phyloP scores from a whole-genome alignment of 2,329 filamentous ascomycete genomes.

The Botrytis squamosa region DNA sequence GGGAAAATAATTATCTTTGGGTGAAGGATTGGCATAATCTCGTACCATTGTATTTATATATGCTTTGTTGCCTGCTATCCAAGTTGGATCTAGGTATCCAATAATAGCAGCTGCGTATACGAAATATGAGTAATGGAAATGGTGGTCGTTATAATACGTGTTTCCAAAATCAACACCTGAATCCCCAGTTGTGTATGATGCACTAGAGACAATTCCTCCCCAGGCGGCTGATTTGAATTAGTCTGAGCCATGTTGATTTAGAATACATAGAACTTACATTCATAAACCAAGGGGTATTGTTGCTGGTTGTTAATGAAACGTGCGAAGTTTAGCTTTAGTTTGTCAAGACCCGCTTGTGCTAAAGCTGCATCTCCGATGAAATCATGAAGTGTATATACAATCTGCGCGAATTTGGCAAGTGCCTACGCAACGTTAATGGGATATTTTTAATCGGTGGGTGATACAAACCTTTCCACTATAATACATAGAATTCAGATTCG shows the following conservation, averaged over 20 bases:
- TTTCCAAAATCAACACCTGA: conserved; percentile 83
- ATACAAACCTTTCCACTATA: conserved; percentile 70
- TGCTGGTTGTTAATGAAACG: conserved; percentile 68
- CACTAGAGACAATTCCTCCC: conserved; percentile 78
- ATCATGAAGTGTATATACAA: conserved; percentile 65
- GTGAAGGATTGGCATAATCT: conserved; percentile 75
- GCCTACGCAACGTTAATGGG: conserved; percentile 47
- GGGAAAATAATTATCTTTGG: conserved; percentile 72
- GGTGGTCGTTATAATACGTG: conserved; percentile 75
- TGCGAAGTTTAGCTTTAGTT: conserved; percentile 65
- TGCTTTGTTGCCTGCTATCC: conserved; percentile 70
- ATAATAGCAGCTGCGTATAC: conserved; percentile 84
- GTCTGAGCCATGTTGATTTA: not conserved
- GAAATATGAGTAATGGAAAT: conserved; percentile 84
- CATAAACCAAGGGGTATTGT: conserved; percentile 63
- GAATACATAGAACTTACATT: conserved; percentile 39
- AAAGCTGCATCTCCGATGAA: conserved; percentile 58
- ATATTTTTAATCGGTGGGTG: conserved; percentile 28
- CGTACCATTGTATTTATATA: conserved; percentile 84
- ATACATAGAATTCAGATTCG: conserved; percentile 84
- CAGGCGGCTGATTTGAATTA: conserved; percentile 51
- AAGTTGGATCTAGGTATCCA: conserved; percentile 71
- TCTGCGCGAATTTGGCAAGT: conserved; percentile 71
- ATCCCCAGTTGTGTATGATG: conserved; percentile 68
- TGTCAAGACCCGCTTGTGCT: conserved; percentile 56